A percentile compares a stretch with the other conserved stretches of the same genome.
phyloP scores from a whole-genome alignment of 805 yeast genomes.

The Wickerhamomyces bisporus region DNA sequence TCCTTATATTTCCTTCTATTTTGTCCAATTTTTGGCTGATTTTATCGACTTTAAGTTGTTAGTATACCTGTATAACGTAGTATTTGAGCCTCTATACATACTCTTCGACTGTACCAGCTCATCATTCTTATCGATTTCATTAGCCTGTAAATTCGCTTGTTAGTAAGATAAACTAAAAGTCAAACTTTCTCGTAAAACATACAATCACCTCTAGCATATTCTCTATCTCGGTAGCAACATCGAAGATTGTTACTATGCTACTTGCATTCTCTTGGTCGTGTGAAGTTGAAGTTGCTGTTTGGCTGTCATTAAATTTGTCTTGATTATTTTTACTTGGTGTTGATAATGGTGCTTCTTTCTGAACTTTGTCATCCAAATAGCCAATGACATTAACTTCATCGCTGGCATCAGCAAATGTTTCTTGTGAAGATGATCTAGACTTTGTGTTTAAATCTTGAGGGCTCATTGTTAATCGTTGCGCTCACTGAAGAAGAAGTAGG shows the following conservation, averaged over 20 bases:
- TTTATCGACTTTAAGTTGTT: constrained; percentile 18
- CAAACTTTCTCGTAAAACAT: constrained; percentile 1
- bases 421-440: neutral
- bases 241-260: constrained; percentile 24
- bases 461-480: no score
- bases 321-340: constrained; percentile 4
- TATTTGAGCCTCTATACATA: no score
- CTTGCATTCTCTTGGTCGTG: neutral
- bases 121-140: constrained; percentile 21
- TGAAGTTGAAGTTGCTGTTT: neutral
- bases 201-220: constrained; percentile 19
- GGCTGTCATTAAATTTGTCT: no score
- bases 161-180: neutral
- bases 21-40: constrained; percentile 20
- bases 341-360: constrained; percentile 6
- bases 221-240: constrained; percentile 28
- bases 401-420: constrained; percentile 1
- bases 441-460: neutral
- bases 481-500: no score
- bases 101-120: constrained; percentile 13
- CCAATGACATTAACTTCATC: neutral
- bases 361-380: neutral
- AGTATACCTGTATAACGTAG: no score
- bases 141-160: constrained; percentile 3
- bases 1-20: constrained; percentile 16